Evolutionary conservation across 768 basidiomycete species (phyloP).

Genomic region (Leccinum disarticulatum): DNA sequence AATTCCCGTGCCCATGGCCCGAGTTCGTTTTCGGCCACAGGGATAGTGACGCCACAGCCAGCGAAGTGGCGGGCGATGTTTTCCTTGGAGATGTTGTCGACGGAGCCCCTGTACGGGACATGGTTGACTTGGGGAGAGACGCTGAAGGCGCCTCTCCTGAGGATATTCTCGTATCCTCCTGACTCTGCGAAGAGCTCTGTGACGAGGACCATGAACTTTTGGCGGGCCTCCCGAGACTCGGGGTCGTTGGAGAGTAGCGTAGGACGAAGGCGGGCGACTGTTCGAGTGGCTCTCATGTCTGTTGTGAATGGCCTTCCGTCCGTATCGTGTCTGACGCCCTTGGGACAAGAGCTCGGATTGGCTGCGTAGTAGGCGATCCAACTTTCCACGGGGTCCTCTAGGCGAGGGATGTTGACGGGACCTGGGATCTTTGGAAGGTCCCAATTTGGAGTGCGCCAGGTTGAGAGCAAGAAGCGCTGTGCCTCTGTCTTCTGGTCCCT

Average conservation of each 20-base stretch:
- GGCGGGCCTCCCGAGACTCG: conserved; percentile 36
- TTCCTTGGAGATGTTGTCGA: conserved; percentile 32
- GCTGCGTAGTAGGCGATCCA: conserved; percentile 47
- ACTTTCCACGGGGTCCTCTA: conserved; percentile 45
- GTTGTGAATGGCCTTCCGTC: conserved; percentile 38
- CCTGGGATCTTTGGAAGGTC: conserved; percentile 25
- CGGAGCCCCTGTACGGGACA: conserved; percentile 31
- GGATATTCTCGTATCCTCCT: conserved; percentile 40
- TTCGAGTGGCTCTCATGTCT: conserved; percentile 48
- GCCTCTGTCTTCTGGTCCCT: conserved; percentile 45
- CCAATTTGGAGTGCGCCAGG: conserved; percentile 45
- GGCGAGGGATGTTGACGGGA: conserved; percentile 42
- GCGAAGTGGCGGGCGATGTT: conserved; percentile 44
- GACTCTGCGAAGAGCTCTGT: conserved; percentile 41
- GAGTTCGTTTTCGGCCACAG: conserved; percentile 36
- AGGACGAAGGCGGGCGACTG: conserved; percentile 49
- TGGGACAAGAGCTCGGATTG: conserved; percentile 47
- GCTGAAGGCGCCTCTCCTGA: conserved; percentile 35
- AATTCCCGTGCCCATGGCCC: conserved; percentile 42
- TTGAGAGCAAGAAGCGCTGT: conserved; percentile 42
- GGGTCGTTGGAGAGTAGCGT: conserved; percentile 32
- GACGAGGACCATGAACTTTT: conserved; percentile 40
- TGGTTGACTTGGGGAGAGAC: conserved; percentile 36
- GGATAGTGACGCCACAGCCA: conserved; percentile 38
- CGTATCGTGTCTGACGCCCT: conserved; percentile 43